phyloP scores from a whole-genome alignment of 116 monocot genomes.

The Trichopus zeylanicus region DNA sequence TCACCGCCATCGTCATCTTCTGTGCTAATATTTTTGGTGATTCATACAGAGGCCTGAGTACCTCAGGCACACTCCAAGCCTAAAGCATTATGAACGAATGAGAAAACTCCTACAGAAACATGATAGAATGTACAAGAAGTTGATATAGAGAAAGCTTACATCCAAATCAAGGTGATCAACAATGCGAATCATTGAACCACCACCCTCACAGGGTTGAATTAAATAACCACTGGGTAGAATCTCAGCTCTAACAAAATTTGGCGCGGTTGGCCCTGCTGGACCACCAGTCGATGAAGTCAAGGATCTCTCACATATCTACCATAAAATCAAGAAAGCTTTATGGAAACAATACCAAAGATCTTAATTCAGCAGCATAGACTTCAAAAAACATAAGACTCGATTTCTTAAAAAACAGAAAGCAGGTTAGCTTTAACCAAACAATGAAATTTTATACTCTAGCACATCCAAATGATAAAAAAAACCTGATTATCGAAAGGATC shows the following conservation, averaged over 20 bases:
- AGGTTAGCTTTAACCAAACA: too few species aligned
- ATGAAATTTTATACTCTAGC: too few species aligned
- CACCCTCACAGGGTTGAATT: constrained; percentile 93
- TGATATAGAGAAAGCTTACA: constrained; percentile 23
- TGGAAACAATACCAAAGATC: not conserved
- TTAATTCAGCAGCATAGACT: not conserved
- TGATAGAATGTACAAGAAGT: not conserved
- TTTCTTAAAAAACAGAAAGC: too few species aligned
- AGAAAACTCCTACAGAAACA: not conserved
- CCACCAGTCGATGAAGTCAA: constrained; percentile 63
- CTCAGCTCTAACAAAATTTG: constrained; percentile 81
- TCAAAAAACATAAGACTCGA: not conserved
- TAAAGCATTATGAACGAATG: constrained; percentile 12
- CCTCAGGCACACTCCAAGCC: constrained; percentile 94
- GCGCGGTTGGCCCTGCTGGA: constrained; percentile 56
- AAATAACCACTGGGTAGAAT: constrained; percentile 94
- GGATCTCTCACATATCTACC: constrained; percentile 86
- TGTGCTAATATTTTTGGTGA: constrained; percentile 84
- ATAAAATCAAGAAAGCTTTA: not conserved
- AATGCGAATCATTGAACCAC: constrained; percentile 97
- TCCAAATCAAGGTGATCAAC: constrained; percentile 98
- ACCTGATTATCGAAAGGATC: not conserved
- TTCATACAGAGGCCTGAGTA: constrained; percentile 83
- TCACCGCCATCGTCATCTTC: constrained; percentile 88
- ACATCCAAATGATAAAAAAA: not conserved